phyloP scores from a whole-genome alignment of 108 stramenopile genomes.

The Cyclotella atomus region DNA sequence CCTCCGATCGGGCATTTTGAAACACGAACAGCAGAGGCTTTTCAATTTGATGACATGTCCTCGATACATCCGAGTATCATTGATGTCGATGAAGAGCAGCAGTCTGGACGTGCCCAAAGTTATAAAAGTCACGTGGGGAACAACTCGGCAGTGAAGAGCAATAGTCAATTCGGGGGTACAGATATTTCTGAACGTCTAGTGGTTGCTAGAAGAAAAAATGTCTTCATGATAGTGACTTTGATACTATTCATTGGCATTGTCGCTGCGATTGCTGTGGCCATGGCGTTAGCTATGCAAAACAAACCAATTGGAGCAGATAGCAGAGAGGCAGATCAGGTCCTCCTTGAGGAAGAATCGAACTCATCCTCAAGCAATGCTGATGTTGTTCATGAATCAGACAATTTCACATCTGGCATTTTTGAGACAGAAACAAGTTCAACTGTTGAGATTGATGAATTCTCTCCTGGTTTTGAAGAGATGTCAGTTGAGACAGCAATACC shows the following conservation, averaged over 20 bases:
- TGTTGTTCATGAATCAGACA: neutral
- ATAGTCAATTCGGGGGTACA: neutral
- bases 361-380: neutral
- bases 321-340: neutral
- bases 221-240: conserved; percentile 19
- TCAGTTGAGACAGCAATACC: no score
- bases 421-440: neutral
- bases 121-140: neutral
- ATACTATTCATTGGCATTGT: conserved; percentile 27
- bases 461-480: neutral
- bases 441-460: no score
- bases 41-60: conserved; percentile 9
- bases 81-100: neutral
- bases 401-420: neutral
- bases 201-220: conserved; percentile 16
- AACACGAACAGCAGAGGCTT: neutral
- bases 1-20: neutral
- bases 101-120: neutral
- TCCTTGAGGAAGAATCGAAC: neutral
- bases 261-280: conserved; percentile 16
- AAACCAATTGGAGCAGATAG: neutral
- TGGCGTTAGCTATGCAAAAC: conserved; percentile 14
- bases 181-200: conserved; percentile 1
- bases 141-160: neutral
- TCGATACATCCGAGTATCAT: conserved; percentile 3